Conservation (phyloP, 1,139 yeast genomes). For the Protomyces arabidopsidicola region DNA sequence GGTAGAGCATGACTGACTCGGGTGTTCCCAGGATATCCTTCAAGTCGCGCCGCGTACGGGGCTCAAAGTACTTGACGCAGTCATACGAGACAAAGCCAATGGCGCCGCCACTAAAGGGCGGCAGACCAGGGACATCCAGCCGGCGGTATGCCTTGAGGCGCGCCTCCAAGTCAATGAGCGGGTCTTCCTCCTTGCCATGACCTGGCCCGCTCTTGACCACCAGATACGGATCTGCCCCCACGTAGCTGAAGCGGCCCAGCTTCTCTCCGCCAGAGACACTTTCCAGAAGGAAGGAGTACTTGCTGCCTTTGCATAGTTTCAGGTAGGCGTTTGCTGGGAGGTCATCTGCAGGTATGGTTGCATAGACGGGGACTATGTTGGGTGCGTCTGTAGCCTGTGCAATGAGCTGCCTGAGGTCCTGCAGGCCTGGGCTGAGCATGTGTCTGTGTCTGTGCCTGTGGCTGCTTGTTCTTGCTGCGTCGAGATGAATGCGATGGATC, state of each 20-base stretch:
- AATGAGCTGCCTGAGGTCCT: conserved; percentile 48
- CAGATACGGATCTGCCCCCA: conserved; percentile 80
- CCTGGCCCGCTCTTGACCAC: conserved; percentile 70
- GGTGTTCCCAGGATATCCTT: conserved; percentile 80
- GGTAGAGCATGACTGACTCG: conserved; percentile 86
- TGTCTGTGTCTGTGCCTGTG: not conserved
- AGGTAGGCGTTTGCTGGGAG: conserved; percentile 86
- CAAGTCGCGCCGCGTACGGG: conserved; percentile 67
- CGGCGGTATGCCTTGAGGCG: conserved; percentile 64
- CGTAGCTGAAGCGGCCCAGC: conserved; percentile 82
- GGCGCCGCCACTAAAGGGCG: conserved; percentile 90
- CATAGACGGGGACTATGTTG: conserved; percentile 74
- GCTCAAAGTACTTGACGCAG: conserved; percentile 93
- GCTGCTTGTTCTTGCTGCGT: not conserved
- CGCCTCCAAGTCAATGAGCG: conserved; percentile 64
- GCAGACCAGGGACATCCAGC: conserved; percentile 70
- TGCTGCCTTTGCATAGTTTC: conserved; percentile 52
- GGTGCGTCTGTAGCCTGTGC: conserved; percentile 37
- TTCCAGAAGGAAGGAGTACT: conserved; percentile 77
- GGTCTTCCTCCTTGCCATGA: conserved; percentile 64
- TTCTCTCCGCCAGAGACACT: conserved; percentile 85
- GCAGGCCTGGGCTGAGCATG: conserved; percentile 49
- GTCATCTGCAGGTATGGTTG: conserved; percentile 68
- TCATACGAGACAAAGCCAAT: conserved; percentile 93
- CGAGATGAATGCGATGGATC: not conserved